These are phyloP conservation scores for Pseudogymnoascus sp. DNA, from an alignment of 2,329 filamentous ascomycete species.

Conservation along the genomic window DNA sequence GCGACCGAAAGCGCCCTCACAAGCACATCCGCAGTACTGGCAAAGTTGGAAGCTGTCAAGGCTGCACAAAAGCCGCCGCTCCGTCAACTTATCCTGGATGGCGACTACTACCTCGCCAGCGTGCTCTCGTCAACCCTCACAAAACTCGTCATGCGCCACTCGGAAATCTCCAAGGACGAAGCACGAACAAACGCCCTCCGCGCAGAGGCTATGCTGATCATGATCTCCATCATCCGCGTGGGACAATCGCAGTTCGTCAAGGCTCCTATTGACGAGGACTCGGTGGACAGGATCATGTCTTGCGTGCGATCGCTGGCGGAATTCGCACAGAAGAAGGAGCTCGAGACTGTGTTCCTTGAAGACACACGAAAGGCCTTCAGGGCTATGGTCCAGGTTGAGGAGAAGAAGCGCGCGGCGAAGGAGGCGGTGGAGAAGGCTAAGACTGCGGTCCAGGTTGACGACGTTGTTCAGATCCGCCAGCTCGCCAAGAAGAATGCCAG, in stretches of 20 bases:
- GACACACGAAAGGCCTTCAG: constrained; percentile 94
- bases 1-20: constrained; percentile 94
- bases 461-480: constrained; percentile 87
- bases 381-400: constrained; percentile 93
- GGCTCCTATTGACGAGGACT: constrained; percentile 93
- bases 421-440: constrained; percentile 89
- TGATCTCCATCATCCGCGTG: constrained; percentile 97
- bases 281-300: constrained; percentile 96
- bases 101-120: constrained; percentile 91
- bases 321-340: constrained; percentile 78
- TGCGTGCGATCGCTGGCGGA: constrained; percentile 89
- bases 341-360: constrained; percentile 86
- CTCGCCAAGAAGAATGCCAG: constrained; percentile 81
- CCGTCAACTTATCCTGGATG: constrained; percentile 88
- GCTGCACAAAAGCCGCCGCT: constrained; percentile 93
- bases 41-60: constrained; percentile 92
- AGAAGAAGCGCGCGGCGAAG: constrained; percentile 95
- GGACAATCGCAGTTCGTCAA: constrained; percentile 99
- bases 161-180: constrained; percentile 78
- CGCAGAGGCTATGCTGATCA: constrained; percentile 97
- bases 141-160: constrained; percentile 95
- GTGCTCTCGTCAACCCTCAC: constrained; percentile 94
- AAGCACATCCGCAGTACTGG: constrained; percentile 80
- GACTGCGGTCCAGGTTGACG: constrained; percentile 89
- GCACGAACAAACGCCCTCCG: constrained; percentile 88